phyloP scores from a whole-genome alignment of 352 stramenopile genomes.

The Blastocystis hominis region DNA sequence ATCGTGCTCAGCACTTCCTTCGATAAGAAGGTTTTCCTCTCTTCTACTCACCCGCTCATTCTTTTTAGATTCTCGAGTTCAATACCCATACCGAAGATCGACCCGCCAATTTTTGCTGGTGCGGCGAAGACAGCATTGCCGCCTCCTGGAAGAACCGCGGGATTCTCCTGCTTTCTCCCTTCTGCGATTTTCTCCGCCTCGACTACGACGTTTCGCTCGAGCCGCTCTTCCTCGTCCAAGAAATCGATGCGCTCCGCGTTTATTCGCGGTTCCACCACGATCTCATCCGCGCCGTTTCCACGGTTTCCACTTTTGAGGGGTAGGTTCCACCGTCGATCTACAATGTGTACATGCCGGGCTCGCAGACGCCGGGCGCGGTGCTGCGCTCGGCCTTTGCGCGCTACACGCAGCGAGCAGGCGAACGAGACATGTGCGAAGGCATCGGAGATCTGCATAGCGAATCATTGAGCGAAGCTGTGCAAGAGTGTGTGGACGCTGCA shows the following conservation, averaged over 20 bases:
- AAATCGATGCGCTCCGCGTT: conserved; percentile 20
- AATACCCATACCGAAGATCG: not conserved
- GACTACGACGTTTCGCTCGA: conserved; percentile 8
- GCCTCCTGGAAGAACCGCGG: conserved; percentile 12
- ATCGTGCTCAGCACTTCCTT: not conserved
- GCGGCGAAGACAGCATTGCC: conserved; percentile 27
- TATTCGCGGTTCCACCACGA: not conserved
- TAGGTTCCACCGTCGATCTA: not conserved
- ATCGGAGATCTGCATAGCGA: not conserved
- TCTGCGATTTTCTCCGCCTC: conserved; percentile 39
- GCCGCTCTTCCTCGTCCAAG: not conserved
- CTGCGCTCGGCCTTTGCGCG: not conserved
- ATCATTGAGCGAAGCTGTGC: not conserved
- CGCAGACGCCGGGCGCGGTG: not conserved
- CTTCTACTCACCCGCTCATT: not conserved
- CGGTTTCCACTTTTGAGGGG: not conserved
- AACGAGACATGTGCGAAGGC: not conserved
- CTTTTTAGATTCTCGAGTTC: conserved; percentile 52
- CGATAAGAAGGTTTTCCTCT: not conserved
- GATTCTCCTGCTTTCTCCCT: conserved; percentile 17
- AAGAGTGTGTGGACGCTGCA: not conserved
- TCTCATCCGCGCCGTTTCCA: not conserved
- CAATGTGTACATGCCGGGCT: not conserved
- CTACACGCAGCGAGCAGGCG: not conserved
- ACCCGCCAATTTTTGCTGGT: not conserved